Conservation (phyloP, 1,139 yeast species). For the Magnusiomyces paraingens region DNA sequence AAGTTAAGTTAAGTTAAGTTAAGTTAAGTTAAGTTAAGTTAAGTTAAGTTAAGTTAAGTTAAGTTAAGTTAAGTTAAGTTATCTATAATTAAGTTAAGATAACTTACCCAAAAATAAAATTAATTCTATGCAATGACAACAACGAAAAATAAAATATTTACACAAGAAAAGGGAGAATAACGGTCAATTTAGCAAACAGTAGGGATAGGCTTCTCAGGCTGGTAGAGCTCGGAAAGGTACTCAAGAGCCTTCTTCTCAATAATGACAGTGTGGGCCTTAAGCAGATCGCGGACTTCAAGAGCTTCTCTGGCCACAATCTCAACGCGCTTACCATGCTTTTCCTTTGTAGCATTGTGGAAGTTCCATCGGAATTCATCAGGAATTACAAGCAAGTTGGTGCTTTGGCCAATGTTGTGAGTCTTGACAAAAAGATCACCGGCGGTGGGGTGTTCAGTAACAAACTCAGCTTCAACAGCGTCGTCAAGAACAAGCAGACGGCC, state of each 20-base stretch:
- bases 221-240: conserved; percentile 31
- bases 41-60: neutral
- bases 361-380: conserved; percentile 48
- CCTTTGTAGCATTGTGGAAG: conserved; percentile 46
- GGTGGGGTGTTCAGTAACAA: conserved; percentile 41
- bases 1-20: neutral
- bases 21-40: neutral
- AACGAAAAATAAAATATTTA: neutral
- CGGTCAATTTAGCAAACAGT: conserved; percentile 7
- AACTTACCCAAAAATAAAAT: neutral
- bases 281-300: conserved; percentile 75
- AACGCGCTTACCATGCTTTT: conserved; percentile 45
- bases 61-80: neutral
- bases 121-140: neutral
- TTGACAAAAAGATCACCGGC: conserved; percentile 53
- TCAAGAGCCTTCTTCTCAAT: conserved; percentile 71
- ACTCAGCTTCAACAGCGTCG: conserved; percentile 41
- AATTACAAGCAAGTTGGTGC: conserved; percentile 60
- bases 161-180: neutral
- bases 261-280: conserved; percentile 71
- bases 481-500: conserved; percentile 73
- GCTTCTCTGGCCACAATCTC: conserved; percentile 70
- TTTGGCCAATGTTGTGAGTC: conserved; percentile 33
- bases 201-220: conserved; percentile 14
- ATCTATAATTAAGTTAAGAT: neutral